A percentile compares a stretch with the other conserved stretches of the same genome.
Evolutionary conservation across 768 basidiomycete genomes (phyloP).

Genomic region (Suillus sp.): DNA sequence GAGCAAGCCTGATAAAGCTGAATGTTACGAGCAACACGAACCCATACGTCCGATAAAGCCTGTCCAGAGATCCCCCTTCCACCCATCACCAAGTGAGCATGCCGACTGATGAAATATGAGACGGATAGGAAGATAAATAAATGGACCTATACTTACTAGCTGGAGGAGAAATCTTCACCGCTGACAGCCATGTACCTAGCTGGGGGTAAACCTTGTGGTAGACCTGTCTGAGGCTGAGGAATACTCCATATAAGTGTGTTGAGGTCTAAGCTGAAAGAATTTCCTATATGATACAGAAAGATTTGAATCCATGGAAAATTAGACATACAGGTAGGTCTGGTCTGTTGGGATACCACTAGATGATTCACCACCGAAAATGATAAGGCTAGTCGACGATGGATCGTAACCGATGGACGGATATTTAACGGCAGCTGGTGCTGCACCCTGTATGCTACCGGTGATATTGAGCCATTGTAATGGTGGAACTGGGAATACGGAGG

Average conservation of each 20-base stretch:
- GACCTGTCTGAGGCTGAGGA: constrained; percentile 53
- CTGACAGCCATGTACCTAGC: constrained; percentile 65
- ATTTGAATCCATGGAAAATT: constrained; percentile 1
- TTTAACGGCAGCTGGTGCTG: constrained; percentile 61
- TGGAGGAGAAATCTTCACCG: constrained; percentile 75
- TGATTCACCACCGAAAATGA: constrained; percentile 80
- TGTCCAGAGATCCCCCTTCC: constrained; percentile 58
- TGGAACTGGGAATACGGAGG: constrained; percentile 49
- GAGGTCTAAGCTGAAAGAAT: constrained; percentile 56
- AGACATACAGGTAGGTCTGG: constrained; percentile 66
- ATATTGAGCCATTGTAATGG: constrained; percentile 70
- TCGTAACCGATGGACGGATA: constrained; percentile 69
- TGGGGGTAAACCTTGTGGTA: constrained; percentile 51
- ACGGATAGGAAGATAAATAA: constrained; percentile 18
- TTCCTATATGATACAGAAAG: constrained; percentile 11
- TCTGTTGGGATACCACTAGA: constrained; percentile 61
- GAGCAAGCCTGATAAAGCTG: constrained; percentile 10
- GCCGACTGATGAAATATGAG: constrained; percentile 52
- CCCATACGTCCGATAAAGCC: constrained; percentile 74
- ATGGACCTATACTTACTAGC: constrained; percentile 59
- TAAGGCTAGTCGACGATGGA: constrained; percentile 50
- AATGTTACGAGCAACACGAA: constrained; percentile 35
- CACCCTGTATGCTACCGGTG: constrained; percentile 54
- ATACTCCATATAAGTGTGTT: constrained; percentile 59
- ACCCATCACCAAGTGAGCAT: constrained; percentile 73